Evolutionary conservation across 2,329 filamentous ascomycete genomes (phyloP).

Genomic region (Diaporthe caulivora): DNA sequence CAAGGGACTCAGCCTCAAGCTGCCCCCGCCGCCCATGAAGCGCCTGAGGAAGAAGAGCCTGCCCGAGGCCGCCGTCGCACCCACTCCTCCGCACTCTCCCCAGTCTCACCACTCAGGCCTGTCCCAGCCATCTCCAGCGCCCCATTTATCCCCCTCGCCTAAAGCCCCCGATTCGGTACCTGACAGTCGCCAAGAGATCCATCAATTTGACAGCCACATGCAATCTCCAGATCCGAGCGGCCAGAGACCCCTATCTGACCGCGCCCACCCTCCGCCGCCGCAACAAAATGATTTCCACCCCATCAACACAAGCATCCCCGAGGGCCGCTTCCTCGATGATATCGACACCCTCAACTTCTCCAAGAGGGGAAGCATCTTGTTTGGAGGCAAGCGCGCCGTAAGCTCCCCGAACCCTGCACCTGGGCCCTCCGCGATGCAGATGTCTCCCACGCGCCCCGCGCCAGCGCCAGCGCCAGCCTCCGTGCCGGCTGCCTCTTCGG

Average conservation of each 20-base stretch:
- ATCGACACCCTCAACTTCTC: constrained; percentile 70
- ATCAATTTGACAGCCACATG: constrained; percentile 37
- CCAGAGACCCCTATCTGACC: constrained; percentile 44
- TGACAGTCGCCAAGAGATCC: constrained; percentile 34
- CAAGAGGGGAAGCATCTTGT: constrained; percentile 73
- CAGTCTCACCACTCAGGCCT: constrained; percentile 33
- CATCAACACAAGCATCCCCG: constrained; percentile 68
- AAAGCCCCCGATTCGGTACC: constrained; percentile 29
- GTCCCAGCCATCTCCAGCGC: constrained; percentile 37
- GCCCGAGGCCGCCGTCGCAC: constrained; percentile 46
- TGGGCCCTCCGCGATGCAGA: constrained; percentile 28
- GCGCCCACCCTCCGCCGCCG: constrained; percentile 46
- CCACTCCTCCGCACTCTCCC: constrained; percentile 31
- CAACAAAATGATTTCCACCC: constrained; percentile 58
- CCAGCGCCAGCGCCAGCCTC: constrained; percentile 33
- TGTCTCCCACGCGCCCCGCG: constrained; percentile 32
- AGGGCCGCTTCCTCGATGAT: constrained; percentile 68
- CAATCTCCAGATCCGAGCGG: constrained; percentile 40
- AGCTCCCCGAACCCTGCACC: constrained; percentile 23
- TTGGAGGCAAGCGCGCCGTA: constrained; percentile 59
- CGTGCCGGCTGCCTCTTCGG: constrained; percentile 30
- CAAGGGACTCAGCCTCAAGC: constrained; percentile 35
- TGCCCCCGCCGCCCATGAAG: constrained; percentile 37
- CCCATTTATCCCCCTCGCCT: constrained; percentile 32
- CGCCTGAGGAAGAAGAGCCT: constrained; percentile 37